Evolutionary conservation across 768 basidiomycete genomes (phyloP).

Genomic region (Naganishia antarctica): DNA sequence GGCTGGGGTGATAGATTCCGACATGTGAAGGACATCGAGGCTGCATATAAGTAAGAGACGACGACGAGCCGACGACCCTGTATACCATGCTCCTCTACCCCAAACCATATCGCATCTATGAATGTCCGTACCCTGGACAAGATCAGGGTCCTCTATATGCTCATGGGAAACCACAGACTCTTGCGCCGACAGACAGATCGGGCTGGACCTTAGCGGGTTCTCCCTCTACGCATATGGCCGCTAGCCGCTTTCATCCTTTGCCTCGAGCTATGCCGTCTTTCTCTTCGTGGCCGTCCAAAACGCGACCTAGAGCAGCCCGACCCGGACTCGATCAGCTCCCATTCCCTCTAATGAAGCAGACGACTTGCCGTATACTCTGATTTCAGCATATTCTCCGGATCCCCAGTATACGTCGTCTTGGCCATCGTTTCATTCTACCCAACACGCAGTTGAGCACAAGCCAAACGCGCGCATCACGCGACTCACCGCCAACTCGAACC

Average conservation of each 20-base stretch:
- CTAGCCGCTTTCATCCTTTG: not conserved
- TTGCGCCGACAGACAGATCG: too few relatives aligned
- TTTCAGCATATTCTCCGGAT: constrained; percentile 70
- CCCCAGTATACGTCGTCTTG: constrained; percentile 80
- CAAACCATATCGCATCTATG: too few relatives aligned
- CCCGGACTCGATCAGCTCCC: not conserved
- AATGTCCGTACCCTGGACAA: too few relatives aligned
- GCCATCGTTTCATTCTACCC: constrained; percentile 71
- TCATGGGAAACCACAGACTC: too few relatives aligned
- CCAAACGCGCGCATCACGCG: not conserved
- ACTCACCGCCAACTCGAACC: constrained; percentile 74
- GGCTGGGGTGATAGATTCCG: too few relatives aligned
- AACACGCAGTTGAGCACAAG: not conserved
- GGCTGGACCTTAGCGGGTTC: too few relatives aligned
- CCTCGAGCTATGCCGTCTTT: not conserved
- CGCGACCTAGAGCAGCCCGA: not conserved
- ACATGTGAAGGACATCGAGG: too few relatives aligned
- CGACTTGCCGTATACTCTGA: constrained; percentile 65
- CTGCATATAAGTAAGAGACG: too few relatives aligned
- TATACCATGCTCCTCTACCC: too few relatives aligned
- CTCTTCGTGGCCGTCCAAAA: not conserved
- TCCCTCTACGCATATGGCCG: too few relatives aligned
- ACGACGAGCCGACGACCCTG: too few relatives aligned
- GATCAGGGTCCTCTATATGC: too few relatives aligned
- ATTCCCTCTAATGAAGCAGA: not conserved